Evolutionary conservation across 225 moss, liverwort and hornwort genomes (phyloP).

Genomic region (Marchantia polymorpha): DNA sequence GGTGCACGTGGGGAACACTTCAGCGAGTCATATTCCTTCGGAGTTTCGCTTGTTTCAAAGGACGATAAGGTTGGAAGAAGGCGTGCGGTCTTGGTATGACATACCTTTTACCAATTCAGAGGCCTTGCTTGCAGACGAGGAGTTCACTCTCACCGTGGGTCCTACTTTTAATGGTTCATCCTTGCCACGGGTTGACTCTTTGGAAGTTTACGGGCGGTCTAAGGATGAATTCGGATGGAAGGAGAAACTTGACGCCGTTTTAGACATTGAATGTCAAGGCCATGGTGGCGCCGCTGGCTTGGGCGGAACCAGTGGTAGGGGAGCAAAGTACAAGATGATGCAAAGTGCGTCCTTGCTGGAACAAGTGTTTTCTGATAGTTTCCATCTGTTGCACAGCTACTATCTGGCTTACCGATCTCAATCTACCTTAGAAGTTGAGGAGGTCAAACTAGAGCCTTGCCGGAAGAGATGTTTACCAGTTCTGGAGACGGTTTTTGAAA

Average conservation of each 20-base stretch:
- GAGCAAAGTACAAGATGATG: slow-evolving; percentile 70
- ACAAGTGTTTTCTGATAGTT: slow-evolving; percentile 84
- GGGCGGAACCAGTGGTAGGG: slow-evolving; percentile 53
- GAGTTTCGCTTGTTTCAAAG: slow-evolving; percentile 93
- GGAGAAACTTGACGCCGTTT: slow-evolving; percentile 90
- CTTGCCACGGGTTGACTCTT: slow-evolving; percentile 80
- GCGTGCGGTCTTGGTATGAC: slow-evolving; percentile 99
- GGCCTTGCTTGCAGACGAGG: slow-evolving; percentile 91
- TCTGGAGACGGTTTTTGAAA: slow-evolving; percentile 85
- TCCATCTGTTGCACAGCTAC: slow-evolving; percentile 84
- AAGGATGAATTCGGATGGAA: slow-evolving; percentile 99
- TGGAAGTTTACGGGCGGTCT: slow-evolving; percentile 93
- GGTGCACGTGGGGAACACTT: slow-evolving; percentile 96
- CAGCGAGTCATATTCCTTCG: slow-evolving; percentile 97
- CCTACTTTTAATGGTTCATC: slow-evolving; percentile 95
- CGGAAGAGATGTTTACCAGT: slow-evolving; percentile 74
- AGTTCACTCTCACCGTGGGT: slow-evolving; percentile 80
- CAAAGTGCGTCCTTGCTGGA: slow-evolving; percentile 73
- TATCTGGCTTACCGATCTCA: slow-evolving; percentile 82
- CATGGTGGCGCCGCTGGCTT: slow-evolving; percentile 54
- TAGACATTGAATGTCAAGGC: slow-evolving; percentile 86
- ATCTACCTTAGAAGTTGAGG: slow-evolving; percentile 49
- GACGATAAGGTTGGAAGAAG: slow-evolving; percentile 84
- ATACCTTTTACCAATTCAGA: slow-evolving; percentile 95
- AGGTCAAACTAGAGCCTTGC: slow-evolving; percentile 64